phyloP scores from a whole-genome alignment of 2,329 filamentous ascomycete genomes.

The Phaeophleospora eucalypticola region DNA sequence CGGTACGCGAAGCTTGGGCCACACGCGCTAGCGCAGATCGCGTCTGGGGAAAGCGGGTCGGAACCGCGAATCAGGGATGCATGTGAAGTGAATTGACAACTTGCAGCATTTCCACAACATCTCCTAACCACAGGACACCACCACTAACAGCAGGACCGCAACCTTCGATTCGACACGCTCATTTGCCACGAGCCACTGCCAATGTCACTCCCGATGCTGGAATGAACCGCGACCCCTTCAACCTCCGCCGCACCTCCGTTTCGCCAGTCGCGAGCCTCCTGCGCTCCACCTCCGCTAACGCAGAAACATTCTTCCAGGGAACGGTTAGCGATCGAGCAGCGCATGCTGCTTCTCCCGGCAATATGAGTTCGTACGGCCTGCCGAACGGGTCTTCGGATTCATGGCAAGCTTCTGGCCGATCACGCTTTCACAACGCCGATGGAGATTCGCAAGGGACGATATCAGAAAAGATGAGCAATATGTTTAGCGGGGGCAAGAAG shows the following conservation, averaged over 20 bases:
- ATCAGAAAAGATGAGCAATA: slow-evolving; percentile 58
- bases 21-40: slow-evolving; percentile 4
- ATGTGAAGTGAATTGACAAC: slow-evolving; percentile 3
- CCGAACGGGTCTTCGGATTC: slow-evolving; percentile 15
- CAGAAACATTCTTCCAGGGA: slow-evolving; percentile 2
- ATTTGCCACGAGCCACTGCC: slow-evolving; percentile 3
- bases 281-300: slow-evolving; percentile 10
- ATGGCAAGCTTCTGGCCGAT: slow-evolving; percentile 17
- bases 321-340: background rate
- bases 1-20: background rate
- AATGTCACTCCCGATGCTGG: slow-evolving; percentile 14
- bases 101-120: slow-evolving; percentile 1
- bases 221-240: slow-evolving; percentile 48
- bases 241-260: slow-evolving; percentile 33
- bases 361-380: slow-evolving; percentile 22
- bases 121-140: too few relatives aligned
- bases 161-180: background rate
- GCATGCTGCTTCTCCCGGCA: slow-evolving; percentile 4
- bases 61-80: background rate
- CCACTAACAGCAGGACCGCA: background rate
- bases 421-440: slow-evolving; percentile 18
- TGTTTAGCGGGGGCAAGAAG: slow-evolving; percentile 58
- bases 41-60: slow-evolving; percentile 3
- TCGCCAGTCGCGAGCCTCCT: slow-evolving; percentile 21
- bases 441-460: slow-evolving; percentile 40